Percentiles rank a stretch among this genome's conserved stretches.
Evolutionary conservation across 1,139 yeast genomes (phyloP).

Genomic region (Zygotorulaspora mrakii): DNA sequence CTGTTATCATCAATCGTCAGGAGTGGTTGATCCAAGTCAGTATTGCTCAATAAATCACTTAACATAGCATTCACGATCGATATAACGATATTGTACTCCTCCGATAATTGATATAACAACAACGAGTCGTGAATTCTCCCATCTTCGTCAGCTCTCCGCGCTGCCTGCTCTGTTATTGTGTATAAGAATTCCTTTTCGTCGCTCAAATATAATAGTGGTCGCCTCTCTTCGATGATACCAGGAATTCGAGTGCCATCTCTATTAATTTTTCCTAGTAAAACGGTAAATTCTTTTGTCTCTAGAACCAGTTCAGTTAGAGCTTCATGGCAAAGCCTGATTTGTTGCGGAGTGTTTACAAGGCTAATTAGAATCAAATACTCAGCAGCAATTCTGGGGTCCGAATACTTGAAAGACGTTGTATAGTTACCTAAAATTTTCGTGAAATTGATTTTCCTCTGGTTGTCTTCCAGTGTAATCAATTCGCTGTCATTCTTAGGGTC

Average conservation of each 20-base stretch:
- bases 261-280: conserved; percentile 75
- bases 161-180: conserved; percentile 79
- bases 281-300: conserved; percentile 79
- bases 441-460: conserved; percentile 48
- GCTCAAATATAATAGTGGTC: conserved; percentile 58
- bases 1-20: conserved; percentile 35
- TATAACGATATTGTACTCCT: conserved; percentile 84
- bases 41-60: conserved; percentile 72
- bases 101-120: conserved; percentile 78
- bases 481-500: conserved; percentile 19
- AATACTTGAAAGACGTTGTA: conserved; percentile 73
- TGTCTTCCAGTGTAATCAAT: conserved; percentile 38
- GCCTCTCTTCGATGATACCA: conserved; percentile 80
- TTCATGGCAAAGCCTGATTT: conserved; percentile 63
- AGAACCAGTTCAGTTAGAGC: conserved; percentile 80
- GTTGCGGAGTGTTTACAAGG: conserved; percentile 46
- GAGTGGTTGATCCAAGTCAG: conserved; percentile 67
- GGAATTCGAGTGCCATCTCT: conserved; percentile 74
- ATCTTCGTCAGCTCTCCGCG: conserved; percentile 84
- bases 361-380: conserved; percentile 79
- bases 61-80: conserved; percentile 68
- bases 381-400: conserved; percentile 87
- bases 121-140: conserved; percentile 87
- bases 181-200: conserved; percentile 54
- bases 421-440: conserved; percentile 63